These are phyloP conservation scores for Omphalea diandra DNA, from an alignment of 441 rosid species.

Conservation along the genomic window DNA sequence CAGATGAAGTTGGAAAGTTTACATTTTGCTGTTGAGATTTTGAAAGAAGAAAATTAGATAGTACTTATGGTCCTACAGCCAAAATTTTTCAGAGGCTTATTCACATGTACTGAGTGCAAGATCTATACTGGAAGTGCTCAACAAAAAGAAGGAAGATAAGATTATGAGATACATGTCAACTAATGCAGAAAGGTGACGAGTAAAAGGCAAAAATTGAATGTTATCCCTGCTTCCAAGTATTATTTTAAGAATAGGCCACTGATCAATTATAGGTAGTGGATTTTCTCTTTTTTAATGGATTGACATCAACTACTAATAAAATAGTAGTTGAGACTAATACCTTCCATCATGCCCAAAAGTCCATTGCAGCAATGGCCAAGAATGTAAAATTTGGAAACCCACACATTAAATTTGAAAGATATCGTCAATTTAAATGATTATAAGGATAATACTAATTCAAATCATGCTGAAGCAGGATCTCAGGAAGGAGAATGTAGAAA, in stretches of 20 bases:
- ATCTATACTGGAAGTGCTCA: conserved; percentile 28
- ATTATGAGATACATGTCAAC: no score
- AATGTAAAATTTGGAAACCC: no score
- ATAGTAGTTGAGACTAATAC: neutral
- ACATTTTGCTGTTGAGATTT: conserved; percentile 27
- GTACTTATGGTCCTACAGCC: conserved; percentile 50
- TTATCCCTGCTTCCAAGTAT: no score
- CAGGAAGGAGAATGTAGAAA: no score
- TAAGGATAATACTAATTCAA: no score
- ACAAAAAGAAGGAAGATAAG: conserved; percentile 29
- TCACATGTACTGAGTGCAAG: conserved; percentile 40
- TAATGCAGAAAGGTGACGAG: no score
- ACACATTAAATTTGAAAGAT: no score
- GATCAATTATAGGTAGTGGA: neutral
- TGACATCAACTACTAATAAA: neutral
- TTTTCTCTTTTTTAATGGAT: neutral
- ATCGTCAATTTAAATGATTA: no score
- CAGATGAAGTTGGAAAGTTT: conserved; percentile 49
- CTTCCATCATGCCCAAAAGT: neutral
- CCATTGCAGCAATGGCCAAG: neutral
- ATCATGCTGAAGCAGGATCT: no score
- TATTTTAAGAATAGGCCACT: no score
- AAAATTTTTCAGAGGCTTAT: conserved; percentile 52
- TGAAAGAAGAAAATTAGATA: conserved; percentile 12
- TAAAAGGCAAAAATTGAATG: no score